These are phyloP conservation scores for Babjeviella inositovora DNA, from an alignment of 805 yeast species.

Conservation along the genomic window DNA sequence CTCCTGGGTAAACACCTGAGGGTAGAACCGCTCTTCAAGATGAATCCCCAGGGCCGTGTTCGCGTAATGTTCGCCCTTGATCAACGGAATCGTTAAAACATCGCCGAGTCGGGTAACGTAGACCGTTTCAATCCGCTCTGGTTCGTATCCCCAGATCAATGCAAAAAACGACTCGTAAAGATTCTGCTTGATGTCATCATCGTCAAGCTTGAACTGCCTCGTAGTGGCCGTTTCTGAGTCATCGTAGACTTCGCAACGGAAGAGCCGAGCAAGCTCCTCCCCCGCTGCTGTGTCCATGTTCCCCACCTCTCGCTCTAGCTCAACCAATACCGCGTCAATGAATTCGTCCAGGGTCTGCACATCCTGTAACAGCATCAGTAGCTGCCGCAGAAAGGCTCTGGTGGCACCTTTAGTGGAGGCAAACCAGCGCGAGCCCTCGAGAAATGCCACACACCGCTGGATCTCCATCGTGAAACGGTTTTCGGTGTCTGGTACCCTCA, in stretches of 20 bases:
- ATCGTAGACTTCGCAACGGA: constrained; percentile 2
- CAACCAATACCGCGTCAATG: constrained; percentile 1
- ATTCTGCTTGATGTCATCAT: constrained; percentile 9
- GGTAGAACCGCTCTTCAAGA: constrained; percentile 14
- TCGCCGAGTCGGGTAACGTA: constrained; percentile 11
- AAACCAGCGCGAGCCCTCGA: constrained; percentile 17
- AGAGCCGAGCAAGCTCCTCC: constrained; percentile 1
- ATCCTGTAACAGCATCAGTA: constrained; percentile 6
- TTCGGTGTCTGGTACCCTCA: constrained; percentile 4
- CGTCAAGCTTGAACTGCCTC: constrained; percentile 12
- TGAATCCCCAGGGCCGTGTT: constrained; percentile 10
- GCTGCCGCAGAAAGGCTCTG: constrained; percentile 9
- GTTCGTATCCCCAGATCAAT: constrained; percentile 12
- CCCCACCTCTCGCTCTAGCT: constrained; percentile 4
- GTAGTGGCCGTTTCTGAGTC: constrained; percentile 7
- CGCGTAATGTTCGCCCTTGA: constrained; percentile 9
- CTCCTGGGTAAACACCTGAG: constrained; percentile 17
- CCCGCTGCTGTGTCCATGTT: constrained; percentile 2
- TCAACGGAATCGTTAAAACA: constrained; percentile 14
- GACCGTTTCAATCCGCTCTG: constrained; percentile 7
- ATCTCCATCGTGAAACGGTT: constrained; percentile 13
- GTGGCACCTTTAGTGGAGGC: constrained; percentile 16
- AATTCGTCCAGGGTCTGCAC: constrained; percentile 11
- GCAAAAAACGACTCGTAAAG: constrained; percentile 15
- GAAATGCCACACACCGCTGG: constrained; percentile 19